phyloP scores from a whole-genome alignment of 306 rosid species.

The Quillaja saponaria region DNA sequence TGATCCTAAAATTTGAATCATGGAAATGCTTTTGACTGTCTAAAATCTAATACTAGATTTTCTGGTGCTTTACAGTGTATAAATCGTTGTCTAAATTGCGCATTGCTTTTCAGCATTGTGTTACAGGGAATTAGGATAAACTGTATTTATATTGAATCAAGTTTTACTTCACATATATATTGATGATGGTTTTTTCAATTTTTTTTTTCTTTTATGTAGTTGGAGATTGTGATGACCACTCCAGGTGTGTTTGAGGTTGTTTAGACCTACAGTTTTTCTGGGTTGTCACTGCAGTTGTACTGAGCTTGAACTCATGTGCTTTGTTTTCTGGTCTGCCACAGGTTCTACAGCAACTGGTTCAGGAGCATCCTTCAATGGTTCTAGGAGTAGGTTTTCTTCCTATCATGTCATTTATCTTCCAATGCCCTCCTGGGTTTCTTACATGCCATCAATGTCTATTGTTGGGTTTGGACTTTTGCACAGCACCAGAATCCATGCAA shows the following conservation, averaged over 20 bases:
- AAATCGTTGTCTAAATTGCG: no score
- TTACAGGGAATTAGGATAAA: neutral
- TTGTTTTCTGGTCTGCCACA: slow-evolving; percentile 34
- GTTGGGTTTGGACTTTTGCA: slow-evolving; percentile 2
- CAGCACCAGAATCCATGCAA: slow-evolving; percentile 13
- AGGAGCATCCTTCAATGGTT: slow-evolving; percentile 63
- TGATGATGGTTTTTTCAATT: slow-evolving; percentile 33
- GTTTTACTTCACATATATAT: neutral
- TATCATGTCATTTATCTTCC: slow-evolving; percentile 22
- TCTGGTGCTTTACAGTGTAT: no score
- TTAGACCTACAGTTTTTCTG: slow-evolving; percentile 25
- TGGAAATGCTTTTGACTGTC: no score
- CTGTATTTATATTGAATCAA: slow-evolving; percentile 1
- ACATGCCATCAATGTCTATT: slow-evolving; percentile 10
- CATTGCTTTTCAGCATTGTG: no score
- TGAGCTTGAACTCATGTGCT: slow-evolving; percentile 28
- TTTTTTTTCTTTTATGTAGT: slow-evolving; percentile 47
- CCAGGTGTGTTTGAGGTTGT: slow-evolving; percentile 95
- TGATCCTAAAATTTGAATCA: no score
- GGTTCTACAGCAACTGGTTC: slow-evolving; percentile 74
- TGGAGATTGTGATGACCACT: slow-evolving; percentile 85
- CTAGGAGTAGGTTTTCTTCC: slow-evolving; percentile 60
- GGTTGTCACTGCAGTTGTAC: slow-evolving; percentile 21
- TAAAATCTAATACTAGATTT: no score
- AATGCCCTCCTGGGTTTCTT: no score